A percentile compares a stretch with the other conserved stretches of the same genome.
Conservation (phyloP, 805 yeast species). For the Ogataea sp. region DNA sequence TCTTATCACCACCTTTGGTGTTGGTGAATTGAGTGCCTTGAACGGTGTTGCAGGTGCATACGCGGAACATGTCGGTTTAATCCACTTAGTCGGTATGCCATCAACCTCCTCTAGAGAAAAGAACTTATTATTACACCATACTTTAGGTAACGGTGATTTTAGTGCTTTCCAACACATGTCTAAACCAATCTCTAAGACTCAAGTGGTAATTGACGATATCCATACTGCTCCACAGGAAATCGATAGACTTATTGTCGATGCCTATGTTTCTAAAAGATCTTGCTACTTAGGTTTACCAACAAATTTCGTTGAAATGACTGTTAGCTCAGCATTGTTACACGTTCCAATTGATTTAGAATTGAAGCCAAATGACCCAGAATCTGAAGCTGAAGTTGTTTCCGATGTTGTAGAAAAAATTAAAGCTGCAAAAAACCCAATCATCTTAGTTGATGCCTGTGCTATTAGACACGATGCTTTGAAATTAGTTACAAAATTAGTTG, state of each 20-base stretch:
- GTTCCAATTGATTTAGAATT: slow-evolving; percentile 58
- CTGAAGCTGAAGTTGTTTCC: slow-evolving; percentile 57
- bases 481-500: slow-evolving; percentile 58
- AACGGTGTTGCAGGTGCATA: slow-evolving; percentile 85
- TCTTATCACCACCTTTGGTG: slow-evolving; percentile 81
- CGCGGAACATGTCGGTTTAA: slow-evolving; percentile 82
- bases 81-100: slow-evolving; percentile 85
- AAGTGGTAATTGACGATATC: slow-evolving; percentile 56
- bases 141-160: slow-evolving; percentile 78
- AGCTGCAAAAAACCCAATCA: slow-evolving; percentile 59
- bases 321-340: slow-evolving; percentile 48
- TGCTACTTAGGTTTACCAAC: slow-evolving; percentile 80
- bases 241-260: slow-evolving; percentile 67
- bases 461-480: slow-evolving; percentile 61
- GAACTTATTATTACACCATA: slow-evolving; percentile 71
- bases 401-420: slow-evolving; percentile 42
- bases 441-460: slow-evolving; percentile 84
- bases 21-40: slow-evolving; percentile 78
- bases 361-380: slow-evolving; percentile 49
- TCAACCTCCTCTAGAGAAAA: slow-evolving; percentile 65
- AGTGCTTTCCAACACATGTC: slow-evolving; percentile 77
- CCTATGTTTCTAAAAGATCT: slow-evolving; percentile 68
- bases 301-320: slow-evolving; percentile 61
- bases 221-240: slow-evolving; percentile 60
- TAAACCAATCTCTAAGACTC: slow-evolving; percentile 57